These are phyloP conservation scores for Colletotrichum magnum DNA, from an alignment of 2,329 filamentous ascomycete species.

Conservation along the genomic window DNA sequence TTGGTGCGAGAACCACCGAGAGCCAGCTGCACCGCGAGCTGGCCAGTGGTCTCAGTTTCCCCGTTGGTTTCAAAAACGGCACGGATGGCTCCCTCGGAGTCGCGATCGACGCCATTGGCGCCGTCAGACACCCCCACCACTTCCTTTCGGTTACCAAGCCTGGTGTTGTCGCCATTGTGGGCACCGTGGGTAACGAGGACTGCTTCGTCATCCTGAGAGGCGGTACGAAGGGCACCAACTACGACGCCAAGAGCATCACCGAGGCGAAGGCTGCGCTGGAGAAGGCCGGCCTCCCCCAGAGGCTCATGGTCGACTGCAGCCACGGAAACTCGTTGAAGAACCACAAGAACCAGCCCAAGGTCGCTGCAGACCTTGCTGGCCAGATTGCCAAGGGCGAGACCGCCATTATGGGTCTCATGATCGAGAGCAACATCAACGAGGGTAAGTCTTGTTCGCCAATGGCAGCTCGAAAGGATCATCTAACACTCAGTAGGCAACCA, in stretches of 20 bases:
- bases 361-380: constrained; percentile 83
- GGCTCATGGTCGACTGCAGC: constrained; percentile 98
- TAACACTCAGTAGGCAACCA: constrained; percentile 76
- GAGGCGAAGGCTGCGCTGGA: constrained; percentile 85
- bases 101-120: constrained; percentile 95
- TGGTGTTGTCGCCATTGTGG: constrained; percentile 93
- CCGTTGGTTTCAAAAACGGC: constrained; percentile 99
- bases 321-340: constrained; percentile 97
- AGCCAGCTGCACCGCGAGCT: constrained; percentile 95
- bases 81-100: constrained; percentile 92
- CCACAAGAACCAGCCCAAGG: constrained; percentile 97
- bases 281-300: constrained; percentile 79
- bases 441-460: constrained; percentile 64
- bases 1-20: constrained; percentile 97
- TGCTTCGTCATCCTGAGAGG: constrained; percentile 97
- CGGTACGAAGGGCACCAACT: constrained; percentile 94
- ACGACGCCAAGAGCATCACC: constrained; percentile 85
- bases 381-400: constrained; percentile 89
- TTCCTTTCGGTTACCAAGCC: constrained; percentile 98
- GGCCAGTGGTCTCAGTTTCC: constrained; percentile 94
- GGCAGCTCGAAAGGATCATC: constrained; percentile 12
- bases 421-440: constrained; percentile 97
- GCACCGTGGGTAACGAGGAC: constrained; percentile 94
- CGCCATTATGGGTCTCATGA: constrained; percentile 97
- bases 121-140: constrained; percentile 92